Conservation (phyloP, 495 filamentous ascomycete genomes). For the Tuber indicum region DNA sequence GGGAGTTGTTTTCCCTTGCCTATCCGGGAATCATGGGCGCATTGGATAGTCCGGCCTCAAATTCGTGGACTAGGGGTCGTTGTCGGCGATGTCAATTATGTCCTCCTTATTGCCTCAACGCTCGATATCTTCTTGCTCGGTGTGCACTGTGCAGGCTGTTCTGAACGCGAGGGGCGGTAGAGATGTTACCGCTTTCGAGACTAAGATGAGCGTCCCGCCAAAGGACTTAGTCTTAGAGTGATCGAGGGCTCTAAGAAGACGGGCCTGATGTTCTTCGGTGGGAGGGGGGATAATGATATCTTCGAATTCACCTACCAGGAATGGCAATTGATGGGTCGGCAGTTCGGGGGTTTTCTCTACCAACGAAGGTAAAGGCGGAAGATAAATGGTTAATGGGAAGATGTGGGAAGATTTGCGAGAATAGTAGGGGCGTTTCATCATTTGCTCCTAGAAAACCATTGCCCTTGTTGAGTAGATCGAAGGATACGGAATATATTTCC, state of each 20-base stretch:
- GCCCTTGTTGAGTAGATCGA: conserved; percentile 28
- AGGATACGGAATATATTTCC: conserved; percentile 55
- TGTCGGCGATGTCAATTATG: conserved; percentile 69
- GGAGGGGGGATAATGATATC: conserved; percentile 72
- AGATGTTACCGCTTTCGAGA: conserved; percentile 70
- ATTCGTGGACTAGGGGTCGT: conserved; percentile 61
- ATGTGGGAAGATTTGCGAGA: conserved; percentile 78
- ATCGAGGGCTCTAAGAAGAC: conserved; percentile 68
- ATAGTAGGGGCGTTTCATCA: conserved; percentile 63
- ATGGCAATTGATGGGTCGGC: conserved; percentile 9
- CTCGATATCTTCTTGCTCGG: conserved; percentile 77
- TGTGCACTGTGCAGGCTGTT: conserved; percentile 59
- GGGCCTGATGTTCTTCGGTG: conserved; percentile 87
- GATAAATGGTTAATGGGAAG: conserved; percentile 88
- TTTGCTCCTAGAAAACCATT: conserved; percentile 52
- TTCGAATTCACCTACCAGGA: conserved; percentile 93
- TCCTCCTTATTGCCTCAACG: conserved; percentile 81
- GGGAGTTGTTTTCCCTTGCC: conserved; percentile 6
- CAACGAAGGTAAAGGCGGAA: conserved; percentile 47
- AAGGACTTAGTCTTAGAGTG: conserved; percentile 63
- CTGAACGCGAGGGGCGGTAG: conserved; percentile 56
- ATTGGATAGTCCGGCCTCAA: neutral
- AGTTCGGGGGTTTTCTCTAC: neutral
- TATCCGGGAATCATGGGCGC: neutral
- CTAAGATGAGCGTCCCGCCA: conserved; percentile 68